Base-by-base conservation (phyloP, 371 early-diverging fungal genomes). In the Apophysomyces variabilis region DNA sequence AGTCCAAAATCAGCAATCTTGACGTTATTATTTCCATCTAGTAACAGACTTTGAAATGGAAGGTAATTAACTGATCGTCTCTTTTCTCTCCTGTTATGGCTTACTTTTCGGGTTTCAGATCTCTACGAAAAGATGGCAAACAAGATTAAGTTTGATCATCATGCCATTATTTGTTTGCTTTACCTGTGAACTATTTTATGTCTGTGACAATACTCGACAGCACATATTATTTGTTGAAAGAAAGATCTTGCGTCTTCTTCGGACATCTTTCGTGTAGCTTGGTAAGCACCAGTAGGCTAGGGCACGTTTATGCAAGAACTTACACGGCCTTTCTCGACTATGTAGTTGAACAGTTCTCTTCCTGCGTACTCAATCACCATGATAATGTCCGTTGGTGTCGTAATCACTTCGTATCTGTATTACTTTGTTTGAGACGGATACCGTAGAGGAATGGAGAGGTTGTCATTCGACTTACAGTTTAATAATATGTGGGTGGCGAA, bases 281-380 rank as follows among this genome's bases (percentile, higher is more conserved):
- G 44, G 38, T 37, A n/a, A 39, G 21, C 13, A 47, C 32, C 41
- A 11, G 58, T 57, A 37, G 62, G 45, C 12, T 14, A 14, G 38
- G 1, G 3, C 32, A 26, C 36, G 46, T 54, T 11, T 57, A 32
- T 21, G 21, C 54, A 50, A 26, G 3, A 21, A 50, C 66, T 77
- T 86, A 93, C 91, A 76, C 90, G 82, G 54, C 96, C 96, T 65
- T 92, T 93, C 68, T 96, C 96, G 32, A 97, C 96, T 75, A 98
- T 97, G 72, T 96, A 96, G 71, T 97, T 95, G 80, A 97, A 98
- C 43, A 98, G 85, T 72, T 98, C 99, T 65, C 94, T 94, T 35
- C 95, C 94, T 1, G 97, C 99, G 76, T 96, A 96, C 77, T 98
- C 99, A 69, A 98, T 95, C 45, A 97, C 98, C 95, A 98, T 93